These are phyloP conservation scores for Penicillium cataractarum DNA, from an alignment of 495 filamentous ascomycete genomes.

Conservation along the genomic window DNA sequence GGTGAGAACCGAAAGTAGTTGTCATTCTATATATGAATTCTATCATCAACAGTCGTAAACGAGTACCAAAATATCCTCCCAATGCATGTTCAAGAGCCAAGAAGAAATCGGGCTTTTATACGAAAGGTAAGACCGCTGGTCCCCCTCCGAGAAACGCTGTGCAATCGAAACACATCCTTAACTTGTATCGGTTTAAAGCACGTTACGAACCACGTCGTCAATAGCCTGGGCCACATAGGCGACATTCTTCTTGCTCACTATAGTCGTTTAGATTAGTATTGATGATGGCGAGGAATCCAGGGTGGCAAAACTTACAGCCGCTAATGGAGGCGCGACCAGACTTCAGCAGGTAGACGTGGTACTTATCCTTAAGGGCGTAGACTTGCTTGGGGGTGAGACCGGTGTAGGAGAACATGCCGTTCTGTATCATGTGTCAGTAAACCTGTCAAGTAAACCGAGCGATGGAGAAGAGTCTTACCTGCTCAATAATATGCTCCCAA, in stretches of 20 bases:
- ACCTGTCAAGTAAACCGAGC: too few species aligned
- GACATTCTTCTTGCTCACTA: constrained; percentile 59
- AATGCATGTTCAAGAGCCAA: constrained; percentile 17
- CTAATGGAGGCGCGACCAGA: constrained; percentile 53
- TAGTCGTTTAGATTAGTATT: constrained; percentile 12
- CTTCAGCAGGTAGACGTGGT: constrained; percentile 54
- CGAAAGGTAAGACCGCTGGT: neutral
- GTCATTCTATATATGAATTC: constrained; percentile 29
- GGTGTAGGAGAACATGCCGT: constrained; percentile 59
- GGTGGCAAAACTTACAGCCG: constrained; percentile 41
- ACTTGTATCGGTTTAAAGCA: constrained; percentile 28
- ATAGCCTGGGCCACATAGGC: constrained; percentile 52
- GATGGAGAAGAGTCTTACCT: constrained; percentile 31
- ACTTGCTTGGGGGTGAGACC: constrained; percentile 50
- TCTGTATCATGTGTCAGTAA: constrained; percentile 34
- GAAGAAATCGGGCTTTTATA: constrained; percentile 9
- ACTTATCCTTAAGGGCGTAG: constrained; percentile 49
- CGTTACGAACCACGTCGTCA: constrained; percentile 49
- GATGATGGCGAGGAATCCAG: neutral
- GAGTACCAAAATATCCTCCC: constrained; percentile 16
- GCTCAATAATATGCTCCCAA: constrained; percentile 54
- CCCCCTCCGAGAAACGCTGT: constrained; percentile 4
- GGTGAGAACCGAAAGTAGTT: neutral
- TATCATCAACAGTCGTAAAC: constrained; percentile 35
- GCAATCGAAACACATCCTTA: neutral